Conservation (phyloP, 441 rosid species). For the Populus hybrid region DNA sequence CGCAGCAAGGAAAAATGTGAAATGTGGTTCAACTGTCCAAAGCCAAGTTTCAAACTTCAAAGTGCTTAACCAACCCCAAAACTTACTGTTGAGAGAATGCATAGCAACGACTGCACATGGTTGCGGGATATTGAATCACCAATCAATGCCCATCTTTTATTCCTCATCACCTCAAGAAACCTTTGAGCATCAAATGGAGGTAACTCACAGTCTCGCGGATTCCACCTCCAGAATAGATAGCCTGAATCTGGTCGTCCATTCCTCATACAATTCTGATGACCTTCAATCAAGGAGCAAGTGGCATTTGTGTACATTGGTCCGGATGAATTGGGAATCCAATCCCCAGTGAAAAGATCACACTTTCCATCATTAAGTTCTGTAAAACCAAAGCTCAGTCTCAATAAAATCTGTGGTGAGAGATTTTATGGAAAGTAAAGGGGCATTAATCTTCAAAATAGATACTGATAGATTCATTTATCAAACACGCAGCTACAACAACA, state of each 20-base stretch:
- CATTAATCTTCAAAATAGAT: not conserved
- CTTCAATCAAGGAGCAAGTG: slow-evolving; percentile 64
- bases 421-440: not conserved
- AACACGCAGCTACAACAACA: not conserved
- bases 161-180: slow-evolving; percentile 73
- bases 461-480: not conserved
- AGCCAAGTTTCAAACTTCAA: slow-evolving; percentile 11
- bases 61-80: not conserved
- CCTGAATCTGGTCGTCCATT: slow-evolving; percentile 82
- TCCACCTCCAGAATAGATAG: slow-evolving; percentile 88
- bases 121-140: slow-evolving; percentile 97
- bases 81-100: slow-evolving; percentile 77
- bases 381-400: not conserved
- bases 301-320: slow-evolving; percentile 74
- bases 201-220: slow-evolving; percentile 61
- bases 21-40: slow-evolving; percentile 10
- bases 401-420: not conserved
- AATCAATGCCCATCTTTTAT: slow-evolving; percentile 73
- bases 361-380: slow-evolving; percentile 43
- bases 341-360: slow-evolving; percentile 71
- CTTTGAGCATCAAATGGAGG: slow-evolving; percentile 59
- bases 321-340: slow-evolving; percentile 71
- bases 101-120: slow-evolving; percentile 78
- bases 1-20: not conserved
- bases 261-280: slow-evolving; percentile 83